Conservation (phyloP, 2,329 filamentous ascomycete species). For the Arachnopeziza araneosa region DNA sequence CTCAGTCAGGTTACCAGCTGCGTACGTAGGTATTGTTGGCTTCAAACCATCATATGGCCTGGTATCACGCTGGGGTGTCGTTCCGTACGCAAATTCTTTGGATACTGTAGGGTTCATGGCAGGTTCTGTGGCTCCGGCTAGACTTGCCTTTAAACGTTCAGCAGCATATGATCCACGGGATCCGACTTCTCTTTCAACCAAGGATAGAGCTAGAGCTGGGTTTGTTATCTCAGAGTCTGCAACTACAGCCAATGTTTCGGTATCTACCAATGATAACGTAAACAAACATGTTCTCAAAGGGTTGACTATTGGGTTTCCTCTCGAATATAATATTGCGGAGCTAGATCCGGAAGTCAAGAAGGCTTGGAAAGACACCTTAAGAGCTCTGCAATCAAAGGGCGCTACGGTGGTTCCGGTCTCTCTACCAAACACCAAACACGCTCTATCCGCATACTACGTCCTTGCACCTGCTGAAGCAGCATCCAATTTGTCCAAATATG, state of each 20-base stretch:
- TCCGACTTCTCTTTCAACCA: conserved; percentile 47
- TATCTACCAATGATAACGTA: not conserved
- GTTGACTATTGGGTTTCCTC: conserved; percentile 49
- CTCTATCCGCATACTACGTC: conserved; percentile 90
- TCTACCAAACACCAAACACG: conserved; percentile 76
- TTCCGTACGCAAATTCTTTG: conserved; percentile 69
- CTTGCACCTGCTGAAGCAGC: conserved; percentile 92
- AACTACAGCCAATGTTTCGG: not conserved
- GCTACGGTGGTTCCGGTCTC: conserved; percentile 70
- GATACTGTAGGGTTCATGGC: conserved; percentile 66
- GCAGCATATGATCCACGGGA: conserved; percentile 18
- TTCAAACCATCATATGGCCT: conserved; percentile 71
- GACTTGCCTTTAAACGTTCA: conserved; percentile 24
- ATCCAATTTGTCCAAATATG: conserved; percentile 94
- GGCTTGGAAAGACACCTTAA: conserved; percentile 63
- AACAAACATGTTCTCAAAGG: conserved; percentile 2
- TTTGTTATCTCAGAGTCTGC: not conserved
- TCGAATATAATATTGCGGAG: conserved; percentile 86
- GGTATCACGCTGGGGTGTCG: conserved; percentile 62
- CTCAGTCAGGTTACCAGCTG: conserved; percentile 63
- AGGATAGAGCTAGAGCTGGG: not conserved
- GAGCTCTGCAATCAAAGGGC: conserved; percentile 55
- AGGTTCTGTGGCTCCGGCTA: conserved; percentile 33
- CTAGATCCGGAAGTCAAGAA: conserved; percentile 63
- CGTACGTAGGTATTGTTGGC: conserved; percentile 62